phyloP scores from a whole-genome alignment of 2,329 filamentous ascomycete genomes.

The Gremmenia infestans region DNA sequence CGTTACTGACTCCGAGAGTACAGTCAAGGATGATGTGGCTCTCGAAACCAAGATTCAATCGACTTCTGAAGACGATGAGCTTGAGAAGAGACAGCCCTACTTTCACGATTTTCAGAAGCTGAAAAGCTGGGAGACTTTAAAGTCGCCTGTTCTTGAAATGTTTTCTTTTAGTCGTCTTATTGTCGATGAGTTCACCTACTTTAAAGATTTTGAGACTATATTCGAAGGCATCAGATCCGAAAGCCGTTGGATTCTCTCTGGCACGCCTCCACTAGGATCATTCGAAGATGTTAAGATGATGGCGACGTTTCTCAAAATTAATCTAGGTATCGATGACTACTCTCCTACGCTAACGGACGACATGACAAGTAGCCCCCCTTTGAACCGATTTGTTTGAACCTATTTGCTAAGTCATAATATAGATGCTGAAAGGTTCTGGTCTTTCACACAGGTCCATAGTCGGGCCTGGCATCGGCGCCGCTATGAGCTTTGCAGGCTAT shows the following conservation, averaged over 20 bases:
- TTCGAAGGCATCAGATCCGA: neutral
- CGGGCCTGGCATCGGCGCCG: constrained; percentile 47
- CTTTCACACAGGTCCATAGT: constrained; percentile 45
- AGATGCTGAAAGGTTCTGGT: constrained; percentile 51
- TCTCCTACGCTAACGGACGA: constrained; percentile 38
- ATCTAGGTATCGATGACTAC: constrained; percentile 50
- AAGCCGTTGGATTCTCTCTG: constrained; percentile 50
- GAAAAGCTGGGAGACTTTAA: constrained; percentile 1
- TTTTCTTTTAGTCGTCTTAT: constrained; percentile 57
- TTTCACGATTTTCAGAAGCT: neutral
- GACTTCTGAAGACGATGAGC: neutral
- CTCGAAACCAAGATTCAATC: neutral
- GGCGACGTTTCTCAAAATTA: constrained; percentile 49
- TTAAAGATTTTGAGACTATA: constrained; percentile 30
- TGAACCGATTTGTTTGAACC: neutral
- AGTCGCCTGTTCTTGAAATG: constrained; percentile 43
- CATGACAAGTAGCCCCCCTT: constrained; percentile 35
- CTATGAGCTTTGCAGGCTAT: constrained; percentile 47
- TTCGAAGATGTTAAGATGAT: constrained; percentile 57
- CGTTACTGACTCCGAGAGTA: neutral
- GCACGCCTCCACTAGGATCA: constrained; percentile 53
- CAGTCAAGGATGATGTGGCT: neutral
- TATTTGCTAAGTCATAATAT: constrained; percentile 17
- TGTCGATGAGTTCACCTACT: constrained; percentile 61
- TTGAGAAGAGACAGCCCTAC: neutral